Conservation (phyloP, 345 rosid species). For the Aquilaria malaccensis region DNA sequence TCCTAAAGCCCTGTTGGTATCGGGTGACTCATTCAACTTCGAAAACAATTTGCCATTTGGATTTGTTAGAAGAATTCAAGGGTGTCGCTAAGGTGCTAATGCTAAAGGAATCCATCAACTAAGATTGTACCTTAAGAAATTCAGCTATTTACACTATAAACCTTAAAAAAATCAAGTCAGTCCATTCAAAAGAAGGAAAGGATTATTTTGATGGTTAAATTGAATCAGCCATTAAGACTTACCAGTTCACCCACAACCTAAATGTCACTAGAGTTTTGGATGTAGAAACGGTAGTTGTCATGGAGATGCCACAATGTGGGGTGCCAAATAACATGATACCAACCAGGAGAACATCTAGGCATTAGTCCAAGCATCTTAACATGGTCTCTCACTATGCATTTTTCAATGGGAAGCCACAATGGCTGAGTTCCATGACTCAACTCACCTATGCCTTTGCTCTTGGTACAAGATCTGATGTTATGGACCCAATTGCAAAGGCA, state of each 20-base stretch:
- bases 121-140: constrained; percentile 6
- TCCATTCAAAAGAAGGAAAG: background rate
- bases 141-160: background rate
- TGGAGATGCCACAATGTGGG: constrained; percentile 13
- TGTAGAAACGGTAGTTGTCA: background rate
- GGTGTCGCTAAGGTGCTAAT: constrained; percentile 4
- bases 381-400: too few species aligned
- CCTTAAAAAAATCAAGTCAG: background rate
- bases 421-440: background rate
- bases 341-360: too few species aligned
- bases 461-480: background rate
- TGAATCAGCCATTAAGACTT: constrained; percentile 12
- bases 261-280: constrained; percentile 7
- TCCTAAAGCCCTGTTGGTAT: background rate
- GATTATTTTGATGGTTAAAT: constrained; percentile 4
- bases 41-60: background rate
- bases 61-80: background rate
- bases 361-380: too few species aligned
- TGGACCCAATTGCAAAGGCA: background rate
- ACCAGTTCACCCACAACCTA: constrained; percentile 10
- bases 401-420: background rate
- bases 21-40: background rate
- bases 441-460: background rate
- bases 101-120: background rate
- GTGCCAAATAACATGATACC: background rate